Percentiles rank a stretch among this genome's conserved stretches.
Conservation (phyloP, 2,329 filamentous ascomycete genomes). For the Dryadomyces quercivorus region DNA sequence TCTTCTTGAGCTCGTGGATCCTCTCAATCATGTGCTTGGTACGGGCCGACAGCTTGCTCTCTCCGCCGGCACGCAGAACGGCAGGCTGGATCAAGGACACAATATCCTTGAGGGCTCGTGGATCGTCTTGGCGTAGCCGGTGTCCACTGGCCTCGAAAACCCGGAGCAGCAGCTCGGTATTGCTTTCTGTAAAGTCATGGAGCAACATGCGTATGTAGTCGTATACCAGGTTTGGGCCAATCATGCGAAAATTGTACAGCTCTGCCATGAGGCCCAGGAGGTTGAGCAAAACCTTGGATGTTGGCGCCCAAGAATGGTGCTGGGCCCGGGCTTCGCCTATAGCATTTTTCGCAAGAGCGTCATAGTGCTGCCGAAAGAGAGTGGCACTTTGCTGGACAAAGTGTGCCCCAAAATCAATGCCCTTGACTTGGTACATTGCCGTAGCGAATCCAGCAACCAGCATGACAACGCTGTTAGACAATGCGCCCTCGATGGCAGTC, state of each 20-base stretch:
- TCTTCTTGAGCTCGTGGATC: constrained; percentile 90
- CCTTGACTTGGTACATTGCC: constrained; percentile 75
- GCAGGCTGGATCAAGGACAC: constrained; percentile 65
- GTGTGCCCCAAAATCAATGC: constrained; percentile 81
- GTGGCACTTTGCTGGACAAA: constrained; percentile 47
- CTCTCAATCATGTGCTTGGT: constrained; percentile 98
- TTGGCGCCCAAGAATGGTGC: constrained; percentile 4
- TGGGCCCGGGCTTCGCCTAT: constrained; percentile 16
- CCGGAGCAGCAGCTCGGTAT: constrained; percentile 77
- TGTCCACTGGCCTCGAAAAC: constrained; percentile 73
- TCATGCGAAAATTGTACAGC: constrained; percentile 83
- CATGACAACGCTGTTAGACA: constrained; percentile 84
- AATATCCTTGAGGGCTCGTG: constrained; percentile 78
- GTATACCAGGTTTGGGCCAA: constrained; percentile 73
- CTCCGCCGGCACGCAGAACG: constrained; percentile 48
- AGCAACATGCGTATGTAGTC: constrained; percentile 80
- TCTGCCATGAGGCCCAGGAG: constrained; percentile 72
- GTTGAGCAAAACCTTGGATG: constrained; percentile 58
- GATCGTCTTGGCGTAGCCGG: constrained; percentile 78
- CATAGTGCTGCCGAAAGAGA: constrained; percentile 58
- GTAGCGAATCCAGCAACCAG: constrained; percentile 83
- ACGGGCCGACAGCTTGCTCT: constrained; percentile 64
- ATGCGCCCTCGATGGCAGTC: constrained; percentile 62
- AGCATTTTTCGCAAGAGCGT: constrained; percentile 21
- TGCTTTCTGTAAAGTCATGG: constrained; percentile 62